phyloP scores from a whole-genome alignment of 2,329 filamentous ascomycete genomes.

The Neofusicoccum parvum region DNA sequence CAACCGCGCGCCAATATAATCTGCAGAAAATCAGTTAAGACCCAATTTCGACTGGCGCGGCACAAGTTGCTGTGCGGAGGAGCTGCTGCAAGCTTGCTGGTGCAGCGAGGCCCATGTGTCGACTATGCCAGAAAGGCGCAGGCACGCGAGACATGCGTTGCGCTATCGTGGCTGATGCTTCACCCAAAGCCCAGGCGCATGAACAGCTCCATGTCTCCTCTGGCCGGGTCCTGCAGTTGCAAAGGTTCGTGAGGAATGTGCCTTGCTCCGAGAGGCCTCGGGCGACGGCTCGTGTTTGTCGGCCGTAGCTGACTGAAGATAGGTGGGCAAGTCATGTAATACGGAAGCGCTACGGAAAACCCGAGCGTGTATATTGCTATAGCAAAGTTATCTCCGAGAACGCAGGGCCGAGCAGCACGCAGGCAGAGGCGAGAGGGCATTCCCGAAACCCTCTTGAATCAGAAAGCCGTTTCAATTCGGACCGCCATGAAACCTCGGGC shows the following conservation, averaged over 20 bases:
- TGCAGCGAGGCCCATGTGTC: not conserved
- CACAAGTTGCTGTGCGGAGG: slow-evolving; percentile 4
- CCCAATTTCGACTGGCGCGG: not conserved
- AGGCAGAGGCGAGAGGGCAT: not conserved
- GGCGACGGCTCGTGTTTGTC: not conserved
- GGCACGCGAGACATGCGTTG: slow-evolving; percentile 6
- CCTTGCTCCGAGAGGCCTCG: not conserved
- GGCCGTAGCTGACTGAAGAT: slow-evolving; percentile 4
- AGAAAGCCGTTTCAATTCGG: slow-evolving; percentile 2
- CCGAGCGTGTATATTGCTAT: slow-evolving; percentile 11
- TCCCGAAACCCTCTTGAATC: slow-evolving; percentile 13
- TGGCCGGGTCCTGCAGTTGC: not conserved
- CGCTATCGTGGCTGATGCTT: slow-evolving; percentile 8
- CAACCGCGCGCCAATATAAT: not conserved
- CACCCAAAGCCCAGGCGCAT: not conserved
- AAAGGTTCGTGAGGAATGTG: not conserved
- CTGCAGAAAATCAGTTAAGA: not conserved
- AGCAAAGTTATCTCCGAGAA: slow-evolving; percentile 5
- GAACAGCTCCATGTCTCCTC: not conserved
- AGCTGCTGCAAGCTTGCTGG: slow-evolving; percentile 4
- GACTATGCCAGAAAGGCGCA: slow-evolving; percentile 6
- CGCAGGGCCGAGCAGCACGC: not conserved
- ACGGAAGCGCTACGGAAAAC: not conserved
- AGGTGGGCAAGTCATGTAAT: slow-evolving; percentile 9
- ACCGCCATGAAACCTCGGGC: slow-evolving; percentile 5